Base-by-base conservation (phyloP, 345 rosid genomes). In the Syzygium oleosum region DNA sequence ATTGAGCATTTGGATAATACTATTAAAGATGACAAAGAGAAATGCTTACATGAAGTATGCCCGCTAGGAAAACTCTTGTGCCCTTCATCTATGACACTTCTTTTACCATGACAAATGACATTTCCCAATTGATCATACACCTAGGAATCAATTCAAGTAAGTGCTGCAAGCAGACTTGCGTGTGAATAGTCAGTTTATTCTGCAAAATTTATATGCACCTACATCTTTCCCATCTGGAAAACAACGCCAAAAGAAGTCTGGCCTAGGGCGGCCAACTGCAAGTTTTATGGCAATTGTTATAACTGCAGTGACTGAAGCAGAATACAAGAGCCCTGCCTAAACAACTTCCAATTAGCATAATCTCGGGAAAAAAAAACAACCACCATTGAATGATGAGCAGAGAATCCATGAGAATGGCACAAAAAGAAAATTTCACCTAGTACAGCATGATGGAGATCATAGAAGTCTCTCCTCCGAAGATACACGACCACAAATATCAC, bases 241-340 rank as follows among this genome's bases (percentile, higher is more conserved):
- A 91, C 99, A 96, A 49, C 99, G 98, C 98, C 98, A 97, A 87
- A 94, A 97, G 94, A 96, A 97, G 92, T 97, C 93, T 25, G 99
- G 99, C 51, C 99, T 94, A 25, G 98, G 99, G 14, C 98, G 90
- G 53, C 99, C 98, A 3, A 95, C 95, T 5, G 97, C 96, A 84
- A 84, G 79, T 89, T 97, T 97, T 52, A 96, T 92, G 34, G 98
- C 93, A 92, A 96, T 96, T 9, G 98, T 95, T 52, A 97, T 93
- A 56, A 97, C 93, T 25, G 89, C 96, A 51, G 98, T 95, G 15
- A 96, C 93, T 92, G 96, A 68, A 58, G 93, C 92, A 52, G 99
- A 87, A 93, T 94, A 97, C 51, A 93, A 85, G 13, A 97, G 90
- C 6, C 95, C 96, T 94, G 92, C 89, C 27, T 31, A 51, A 55